Percentiles rank a stretch among this genome's conserved stretches.
Evolutionary conservation across 1,284 basidiomycete genomes (phyloP).

Genomic region (Melampsora larici-populina): DNA sequence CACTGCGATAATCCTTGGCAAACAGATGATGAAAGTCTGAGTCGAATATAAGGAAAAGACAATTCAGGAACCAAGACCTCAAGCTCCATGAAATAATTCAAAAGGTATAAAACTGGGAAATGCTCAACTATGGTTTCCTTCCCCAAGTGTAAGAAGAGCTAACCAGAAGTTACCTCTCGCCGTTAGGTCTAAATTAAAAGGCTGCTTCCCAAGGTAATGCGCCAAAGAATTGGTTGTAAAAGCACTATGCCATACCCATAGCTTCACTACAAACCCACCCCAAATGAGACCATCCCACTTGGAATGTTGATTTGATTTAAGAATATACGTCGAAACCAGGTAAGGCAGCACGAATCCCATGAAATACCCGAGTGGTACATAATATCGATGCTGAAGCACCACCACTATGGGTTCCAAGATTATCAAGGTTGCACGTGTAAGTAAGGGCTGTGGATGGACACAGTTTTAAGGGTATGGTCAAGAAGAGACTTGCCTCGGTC

Average conservation of each 20-base stretch:
- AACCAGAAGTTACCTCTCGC: constrained; percentile 70
- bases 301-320: constrained; percentile 61
- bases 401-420: constrained; percentile 60
- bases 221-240: constrained; percentile 76
- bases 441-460: background rate
- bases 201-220: constrained; percentile 73
- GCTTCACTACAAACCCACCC: constrained; percentile 64
- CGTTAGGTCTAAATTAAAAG: constrained; percentile 72
- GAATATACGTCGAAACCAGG: constrained; percentile 62
- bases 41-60: background rate
- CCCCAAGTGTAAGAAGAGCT: constrained; percentile 68
- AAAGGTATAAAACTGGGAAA: constrained; percentile 46
- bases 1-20: constrained; percentile 65
- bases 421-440: no score
- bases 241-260: constrained; percentile 70
- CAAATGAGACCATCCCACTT: constrained; percentile 65
- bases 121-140: constrained; percentile 75
- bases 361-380: constrained; percentile 51
- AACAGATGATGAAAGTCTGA: constrained; percentile 64
- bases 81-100: background rate
- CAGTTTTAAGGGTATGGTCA: background rate
- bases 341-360: constrained; percentile 59
- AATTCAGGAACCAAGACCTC: background rate
- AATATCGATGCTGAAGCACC: constrained; percentile 68
- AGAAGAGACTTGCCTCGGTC: constrained; percentile 62